Base-by-base conservation (phyloP, 176 grass and related monocot genomes). In the Musa acuminata region DNA sequence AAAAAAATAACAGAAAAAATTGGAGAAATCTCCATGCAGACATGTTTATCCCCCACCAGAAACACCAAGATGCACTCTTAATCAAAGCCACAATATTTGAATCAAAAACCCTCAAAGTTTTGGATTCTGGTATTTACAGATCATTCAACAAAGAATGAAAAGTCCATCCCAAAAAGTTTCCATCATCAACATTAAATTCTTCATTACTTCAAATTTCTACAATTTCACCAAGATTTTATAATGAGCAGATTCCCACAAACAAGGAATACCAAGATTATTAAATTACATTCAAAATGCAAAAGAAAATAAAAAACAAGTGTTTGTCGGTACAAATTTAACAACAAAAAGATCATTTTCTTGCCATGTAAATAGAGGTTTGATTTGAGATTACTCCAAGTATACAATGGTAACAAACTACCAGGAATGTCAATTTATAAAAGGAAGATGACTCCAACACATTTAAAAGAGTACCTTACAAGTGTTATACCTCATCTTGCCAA, bases 401-500 rank as follows among this genome's bases (percentile, higher is more conserved):
- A 57, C 13, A 62, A 76, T 65, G 11, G 29, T 20, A 86, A 82
- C 22, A 72, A 23, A 84, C 78, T 57, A 49, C 13, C 19, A 68
- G 11, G 62, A 48, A 73, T 17, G 64, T 49, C 82, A 73, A 70
- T 53, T 11, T 65, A 24, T 16, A 68, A 75, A 49, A 35, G 17
- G 8, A 27, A 83, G 3, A 81, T 75, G 59, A 81, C 43, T 67
- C 13, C 78, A 66, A 48, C 78, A 82, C 58, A 54, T 48, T 80
- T 60, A 80, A 25, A 85, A 78, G 8, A 79, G 17, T 71, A 49
- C 53, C 59, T 64, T 58, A 71, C 72, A 80, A 83, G 79, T 72
- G 75, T 9, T 82, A 85, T 97, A 97, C 94, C 94, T 97, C 94
- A 85, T 97, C 94, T 90, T 97, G 90, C 90, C 82, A 93, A 80